Conservation (phyloP, 495 filamentous ascomycete genomes). For the Hypoxylon fragiforme region DNA sequence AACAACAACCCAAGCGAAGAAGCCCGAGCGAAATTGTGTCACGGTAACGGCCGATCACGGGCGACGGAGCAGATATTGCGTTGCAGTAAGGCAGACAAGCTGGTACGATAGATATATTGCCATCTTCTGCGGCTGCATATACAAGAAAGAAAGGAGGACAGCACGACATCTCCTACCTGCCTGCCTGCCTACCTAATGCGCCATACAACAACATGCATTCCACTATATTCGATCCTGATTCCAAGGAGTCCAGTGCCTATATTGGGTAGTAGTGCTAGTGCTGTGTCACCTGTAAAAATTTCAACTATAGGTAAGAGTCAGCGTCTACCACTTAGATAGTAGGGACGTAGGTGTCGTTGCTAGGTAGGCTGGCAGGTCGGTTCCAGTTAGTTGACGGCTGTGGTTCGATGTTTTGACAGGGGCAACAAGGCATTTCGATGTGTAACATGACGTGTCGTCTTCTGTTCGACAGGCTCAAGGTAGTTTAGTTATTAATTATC, state of each 20-base stretch:
- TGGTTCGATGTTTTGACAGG: constrained; percentile 8
- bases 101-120: too few relatives aligned
- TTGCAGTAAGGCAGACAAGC: constrained; percentile 23
- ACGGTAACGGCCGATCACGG: constrained; percentile 14
- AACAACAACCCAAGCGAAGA: too few relatives aligned
- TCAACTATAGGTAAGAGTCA: constrained; percentile 20
- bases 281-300: constrained; percentile 19
- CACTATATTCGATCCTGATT: too few relatives aligned
- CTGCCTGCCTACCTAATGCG: too few relatives aligned
- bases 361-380: too few relatives aligned
- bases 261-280: constrained; percentile 16
- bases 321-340: constrained; percentile 10
- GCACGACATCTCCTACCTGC: too few relatives aligned
- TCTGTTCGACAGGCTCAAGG: constrained; percentile 3
- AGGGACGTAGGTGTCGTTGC: too few relatives aligned
- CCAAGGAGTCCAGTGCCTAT: too few relatives aligned
- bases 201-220: too few relatives aligned
- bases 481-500: too few relatives aligned
- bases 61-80: constrained; percentile 16
- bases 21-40: not conserved
- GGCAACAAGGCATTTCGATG: constrained; percentile 1
- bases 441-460: constrained; percentile 28
- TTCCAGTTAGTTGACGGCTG: too few relatives aligned
- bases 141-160: too few relatives aligned
- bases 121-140: constrained; percentile 13